phyloP scores from a whole-genome alignment of 2,329 filamentous ascomycete genomes.

The Talaromyces sp. region DNA sequence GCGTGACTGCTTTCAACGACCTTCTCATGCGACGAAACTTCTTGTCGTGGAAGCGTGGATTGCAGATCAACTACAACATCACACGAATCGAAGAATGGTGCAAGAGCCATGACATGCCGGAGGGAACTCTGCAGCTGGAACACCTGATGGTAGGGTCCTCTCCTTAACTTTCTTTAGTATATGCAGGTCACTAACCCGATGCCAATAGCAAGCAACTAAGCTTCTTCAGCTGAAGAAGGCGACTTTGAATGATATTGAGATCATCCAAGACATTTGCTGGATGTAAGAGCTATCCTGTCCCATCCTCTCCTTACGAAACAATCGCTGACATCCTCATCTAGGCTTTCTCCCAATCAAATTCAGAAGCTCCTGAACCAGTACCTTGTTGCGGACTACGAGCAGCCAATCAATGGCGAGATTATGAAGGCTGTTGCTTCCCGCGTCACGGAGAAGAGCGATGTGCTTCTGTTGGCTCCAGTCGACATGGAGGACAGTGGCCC shows the following conservation, averaged over 20 bases:
- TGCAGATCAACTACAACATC: constrained; percentile 99
- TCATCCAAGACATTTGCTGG: constrained; percentile 99
- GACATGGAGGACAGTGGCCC: constrained; percentile 99
- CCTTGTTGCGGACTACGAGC: constrained; percentile 96
- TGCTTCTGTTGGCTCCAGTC: constrained; percentile 87
- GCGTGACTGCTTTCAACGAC: constrained; percentile 98
- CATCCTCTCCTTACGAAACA: neutral
- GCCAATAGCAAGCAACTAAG: constrained; percentile 85
- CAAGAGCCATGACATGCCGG: constrained; percentile 99
- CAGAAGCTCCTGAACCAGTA: constrained; percentile 99
- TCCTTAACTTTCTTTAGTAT: neutral
- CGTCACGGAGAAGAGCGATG: constrained; percentile 97
- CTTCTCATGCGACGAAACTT: constrained; percentile 97
- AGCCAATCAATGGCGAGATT: constrained; percentile 98
- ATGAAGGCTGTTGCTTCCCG: constrained; percentile 99
- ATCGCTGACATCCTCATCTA: constrained; percentile 38
- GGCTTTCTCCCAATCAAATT: constrained; percentile 97
- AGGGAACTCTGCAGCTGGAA: constrained; percentile 94
- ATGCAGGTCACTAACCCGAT: neutral
- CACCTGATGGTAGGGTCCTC: constrained; percentile 80
- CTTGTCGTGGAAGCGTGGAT: constrained; percentile 97
- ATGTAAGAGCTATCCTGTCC: constrained; percentile 68
- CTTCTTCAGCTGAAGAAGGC: constrained; percentile 98
- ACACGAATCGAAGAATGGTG: constrained; percentile 99
- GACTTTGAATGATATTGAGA: constrained; percentile 97